Evolutionary conservation across 495 filamentous ascomycete species (phyloP).

Genomic region (Daldinia grandis): DNA sequence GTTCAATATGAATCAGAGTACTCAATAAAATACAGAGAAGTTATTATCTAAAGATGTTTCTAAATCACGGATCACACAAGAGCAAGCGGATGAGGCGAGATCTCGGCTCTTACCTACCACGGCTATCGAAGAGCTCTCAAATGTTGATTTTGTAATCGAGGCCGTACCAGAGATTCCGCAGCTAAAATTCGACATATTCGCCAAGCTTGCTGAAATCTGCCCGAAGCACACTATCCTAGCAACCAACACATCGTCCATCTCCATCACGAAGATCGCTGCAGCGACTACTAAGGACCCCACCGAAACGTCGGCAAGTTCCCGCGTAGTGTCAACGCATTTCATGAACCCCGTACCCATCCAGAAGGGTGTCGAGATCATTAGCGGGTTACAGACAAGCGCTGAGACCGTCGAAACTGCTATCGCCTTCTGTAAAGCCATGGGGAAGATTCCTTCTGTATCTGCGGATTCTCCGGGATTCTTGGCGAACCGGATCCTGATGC

Average conservation of each 20-base stretch:
- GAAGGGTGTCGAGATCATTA: slow-evolving; percentile 97
- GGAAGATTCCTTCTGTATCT: slow-evolving; percentile 86
- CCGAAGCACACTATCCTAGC: slow-evolving; percentile 90
- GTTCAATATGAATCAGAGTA: slow-evolving; percentile 3
- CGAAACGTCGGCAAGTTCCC: slow-evolving; percentile 80
- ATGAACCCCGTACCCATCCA: slow-evolving; percentile 99
- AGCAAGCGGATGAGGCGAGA: slow-evolving; percentile 74
- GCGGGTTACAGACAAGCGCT: slow-evolving; percentile 86
- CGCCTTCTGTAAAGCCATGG: slow-evolving; percentile 87
- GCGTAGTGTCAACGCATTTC: slow-evolving; percentile 96
- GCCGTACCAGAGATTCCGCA: slow-evolving; percentile 92
- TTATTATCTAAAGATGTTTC: slow-evolving; percentile 90
- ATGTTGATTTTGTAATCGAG: slow-evolving; percentile 97
- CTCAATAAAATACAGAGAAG: slow-evolving; percentile 68
- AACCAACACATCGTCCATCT: slow-evolving; percentile 97
- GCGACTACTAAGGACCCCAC: slow-evolving; percentile 78
- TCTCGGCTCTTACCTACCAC: slow-evolving; percentile 74
- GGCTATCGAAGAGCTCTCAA: slow-evolving; percentile 78
- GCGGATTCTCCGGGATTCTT: slow-evolving; percentile 94
- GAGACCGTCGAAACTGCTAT: slow-evolving; percentile 85
- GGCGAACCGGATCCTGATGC: slow-evolving; percentile 97
- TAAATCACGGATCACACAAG: slow-evolving; percentile 82
- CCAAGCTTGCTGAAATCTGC: slow-evolving; percentile 80
- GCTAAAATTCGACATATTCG: slow-evolving; percentile 89
- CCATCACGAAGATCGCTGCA: slow-evolving; percentile 93